Evolutionary conservation across 768 basidiomycete species (phyloP).

Genomic region (Lactarius akahatsu): DNA sequence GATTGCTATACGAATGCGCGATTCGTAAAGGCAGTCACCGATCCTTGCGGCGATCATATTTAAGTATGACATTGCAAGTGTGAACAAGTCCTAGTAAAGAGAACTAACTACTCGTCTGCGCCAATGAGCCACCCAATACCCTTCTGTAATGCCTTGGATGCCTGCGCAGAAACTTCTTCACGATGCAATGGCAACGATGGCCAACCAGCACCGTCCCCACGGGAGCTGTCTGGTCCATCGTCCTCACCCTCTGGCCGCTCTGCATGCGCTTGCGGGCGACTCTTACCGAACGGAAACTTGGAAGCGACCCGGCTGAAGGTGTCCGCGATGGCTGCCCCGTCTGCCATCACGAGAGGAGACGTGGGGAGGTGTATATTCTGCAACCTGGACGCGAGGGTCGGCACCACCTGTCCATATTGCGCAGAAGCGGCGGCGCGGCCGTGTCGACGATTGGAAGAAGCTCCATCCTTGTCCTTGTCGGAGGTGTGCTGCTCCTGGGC

Average conservation of each 20-base stretch:
- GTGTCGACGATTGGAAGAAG: slow-evolving; percentile 22
- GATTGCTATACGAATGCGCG: neutral
- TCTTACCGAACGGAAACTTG: slow-evolving; percentile 23
- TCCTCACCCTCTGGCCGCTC: slow-evolving; percentile 47
- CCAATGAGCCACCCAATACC: slow-evolving; percentile 98
- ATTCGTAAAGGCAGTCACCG: neutral
- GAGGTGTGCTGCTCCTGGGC: slow-evolving; percentile 36
- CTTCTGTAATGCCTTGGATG: slow-evolving; percentile 75
- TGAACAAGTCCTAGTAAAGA: neutral
- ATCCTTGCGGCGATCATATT: neutral
- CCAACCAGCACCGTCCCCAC: slow-evolving; percentile 37
- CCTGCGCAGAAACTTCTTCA: slow-evolving; percentile 70
- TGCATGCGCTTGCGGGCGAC: slow-evolving; percentile 50
- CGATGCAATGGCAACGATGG: slow-evolving; percentile 44
- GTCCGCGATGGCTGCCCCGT: slow-evolving; percentile 76
- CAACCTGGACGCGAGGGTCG: slow-evolving; percentile 58
- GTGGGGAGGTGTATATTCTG: slow-evolving; percentile 68
- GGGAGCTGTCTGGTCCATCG: slow-evolving; percentile 38
- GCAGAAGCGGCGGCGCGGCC: slow-evolving; percentile 28
- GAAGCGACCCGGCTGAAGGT: slow-evolving; percentile 64
- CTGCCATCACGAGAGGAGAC: slow-evolving; percentile 66
- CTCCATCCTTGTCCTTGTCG: slow-evolving; percentile 39
- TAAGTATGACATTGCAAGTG: slow-evolving; percentile 27
- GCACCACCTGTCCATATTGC: slow-evolving; percentile 4
- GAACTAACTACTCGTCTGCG: slow-evolving; percentile 54